These are phyloP conservation scores for Nyctanthes arbortristis DNA, from an alignment of 257 asterid genomes.

Conservation along the genomic window DNA sequence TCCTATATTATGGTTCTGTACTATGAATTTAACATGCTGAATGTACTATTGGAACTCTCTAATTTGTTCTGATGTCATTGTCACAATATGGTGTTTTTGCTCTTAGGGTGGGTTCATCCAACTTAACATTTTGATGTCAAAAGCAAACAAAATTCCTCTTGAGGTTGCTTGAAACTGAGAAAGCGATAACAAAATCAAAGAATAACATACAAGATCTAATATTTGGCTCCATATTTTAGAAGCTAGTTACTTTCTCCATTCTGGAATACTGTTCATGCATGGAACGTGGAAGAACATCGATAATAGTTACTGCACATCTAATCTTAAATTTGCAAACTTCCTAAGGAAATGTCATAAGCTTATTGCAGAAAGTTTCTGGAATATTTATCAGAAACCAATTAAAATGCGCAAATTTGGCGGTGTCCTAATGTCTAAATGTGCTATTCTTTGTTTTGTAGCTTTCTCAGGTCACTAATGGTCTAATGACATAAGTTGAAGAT, in stretches of 20 bases:
- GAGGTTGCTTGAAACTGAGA: neutral
- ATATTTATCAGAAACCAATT: no score
- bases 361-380: neutral
- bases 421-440: no score
- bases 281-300: no score
- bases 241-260: neutral
- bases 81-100: conserved; percentile 10
- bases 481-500: neutral
- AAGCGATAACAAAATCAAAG: conserved; percentile 12
- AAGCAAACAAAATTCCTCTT: conserved; percentile 5
- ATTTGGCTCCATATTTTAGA: neutral
- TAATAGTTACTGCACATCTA: neutral
- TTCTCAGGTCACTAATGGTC: neutral
- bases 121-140: neutral
- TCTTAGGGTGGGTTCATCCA: neutral
- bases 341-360: neutral
- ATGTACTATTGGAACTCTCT: conserved; percentile 3
- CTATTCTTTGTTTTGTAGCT: no score
- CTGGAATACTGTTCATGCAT: neutral
- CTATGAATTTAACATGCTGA: conserved; percentile 2
- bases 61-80: conserved; percentile 13
- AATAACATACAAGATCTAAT: neutral
- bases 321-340: neutral
- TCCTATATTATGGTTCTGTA: conserved; percentile 11
- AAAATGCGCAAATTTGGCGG: no score